Conservation (phyloP, 139 green algal species). For the Volvox reticuliferus region DNA sequence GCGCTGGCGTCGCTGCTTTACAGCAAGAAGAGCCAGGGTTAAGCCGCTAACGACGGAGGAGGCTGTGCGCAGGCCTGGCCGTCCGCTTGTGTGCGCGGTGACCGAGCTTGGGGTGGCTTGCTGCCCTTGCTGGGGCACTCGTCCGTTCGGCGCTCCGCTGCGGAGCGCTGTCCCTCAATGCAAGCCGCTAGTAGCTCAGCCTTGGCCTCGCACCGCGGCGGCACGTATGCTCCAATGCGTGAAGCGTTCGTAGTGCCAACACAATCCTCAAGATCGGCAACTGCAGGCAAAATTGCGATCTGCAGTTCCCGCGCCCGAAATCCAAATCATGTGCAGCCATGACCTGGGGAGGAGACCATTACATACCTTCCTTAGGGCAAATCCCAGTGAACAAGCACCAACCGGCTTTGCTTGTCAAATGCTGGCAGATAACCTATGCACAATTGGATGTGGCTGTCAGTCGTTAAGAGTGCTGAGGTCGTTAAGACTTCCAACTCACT, state of each 20-base stretch:
- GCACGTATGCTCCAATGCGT: conserved; percentile 3
- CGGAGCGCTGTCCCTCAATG: conserved; percentile 45
- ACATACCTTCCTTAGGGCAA: conserved; percentile 61
- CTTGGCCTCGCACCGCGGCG: conserved; percentile 39
- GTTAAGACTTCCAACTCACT: conserved; percentile 36
- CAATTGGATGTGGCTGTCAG: not conserved
- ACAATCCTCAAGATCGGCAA: conserved; percentile 67
- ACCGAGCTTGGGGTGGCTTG: not conserved
- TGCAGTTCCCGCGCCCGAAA: no score
- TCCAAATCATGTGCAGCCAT: no score
- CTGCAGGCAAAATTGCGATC: conserved; percentile 27
- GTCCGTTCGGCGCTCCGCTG: conserved; percentile 30
- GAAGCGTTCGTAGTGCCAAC: conserved; percentile 58
- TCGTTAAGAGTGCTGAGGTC: no score
- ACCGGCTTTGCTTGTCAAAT: conserved; percentile 53
- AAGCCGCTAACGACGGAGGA: no score
- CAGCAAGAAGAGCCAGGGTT: no score
- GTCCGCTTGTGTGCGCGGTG: not conserved
- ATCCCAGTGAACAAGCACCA: conserved; percentile 67
- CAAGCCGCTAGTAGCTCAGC: conserved; percentile 61
- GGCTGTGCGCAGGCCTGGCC: not conserved
- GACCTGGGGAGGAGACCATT: not conserved
- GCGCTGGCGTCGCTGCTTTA: no score
- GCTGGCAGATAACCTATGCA: conserved; percentile 56
- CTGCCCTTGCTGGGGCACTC: conserved; percentile 48